Evolutionary conservation across 2,329 filamentous ascomycete species (phyloP).

Genomic region (Rugonectria rugulosa): DNA sequence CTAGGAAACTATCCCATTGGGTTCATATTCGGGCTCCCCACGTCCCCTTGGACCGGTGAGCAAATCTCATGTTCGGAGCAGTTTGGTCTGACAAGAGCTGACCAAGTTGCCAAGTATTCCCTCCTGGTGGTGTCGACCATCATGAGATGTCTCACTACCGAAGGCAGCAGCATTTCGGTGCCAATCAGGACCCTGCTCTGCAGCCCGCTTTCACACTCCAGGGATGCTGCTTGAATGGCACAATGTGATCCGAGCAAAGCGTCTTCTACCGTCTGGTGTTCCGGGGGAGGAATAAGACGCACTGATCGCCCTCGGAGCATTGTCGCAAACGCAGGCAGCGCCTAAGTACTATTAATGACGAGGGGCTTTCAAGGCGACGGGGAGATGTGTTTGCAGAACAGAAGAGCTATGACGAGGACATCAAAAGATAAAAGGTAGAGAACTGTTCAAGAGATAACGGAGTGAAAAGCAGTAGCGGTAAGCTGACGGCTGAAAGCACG

Average conservation of each 20-base stretch:
- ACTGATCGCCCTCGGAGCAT: slow-evolving; percentile 23
- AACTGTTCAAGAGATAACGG: too few relatives aligned
- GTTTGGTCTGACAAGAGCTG: not conserved
- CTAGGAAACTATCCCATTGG: too few relatives aligned
- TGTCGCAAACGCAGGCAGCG: too few relatives aligned
- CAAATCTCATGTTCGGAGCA: not conserved
- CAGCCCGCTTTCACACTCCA: slow-evolving; percentile 9
- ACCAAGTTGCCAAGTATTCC: not conserved
- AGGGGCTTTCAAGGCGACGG: too few relatives aligned
- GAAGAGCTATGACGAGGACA: too few relatives aligned
- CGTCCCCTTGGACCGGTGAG: not conserved
- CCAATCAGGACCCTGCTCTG: slow-evolving; percentile 1
- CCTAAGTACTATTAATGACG: too few relatives aligned
- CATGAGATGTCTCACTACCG: slow-evolving; percentile 5
- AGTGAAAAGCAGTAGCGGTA: too few relatives aligned
- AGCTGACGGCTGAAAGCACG: too few relatives aligned
- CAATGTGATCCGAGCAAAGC: slow-evolving; percentile 25
- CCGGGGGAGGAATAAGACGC: slow-evolving; percentile 15
- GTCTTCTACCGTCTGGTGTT: slow-evolving; percentile 22
- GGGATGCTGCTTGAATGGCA: slow-evolving; percentile 15
- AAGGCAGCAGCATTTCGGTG: slow-evolving; percentile 5
- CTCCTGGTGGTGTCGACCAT: not conserved
- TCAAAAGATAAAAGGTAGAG: too few relatives aligned
- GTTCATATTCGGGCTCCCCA: not conserved
- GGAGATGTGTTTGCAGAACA: too few relatives aligned